Conservation (phyloP, 2,329 filamentous ascomycete species). For the Trichoderma simmonsii region DNA sequence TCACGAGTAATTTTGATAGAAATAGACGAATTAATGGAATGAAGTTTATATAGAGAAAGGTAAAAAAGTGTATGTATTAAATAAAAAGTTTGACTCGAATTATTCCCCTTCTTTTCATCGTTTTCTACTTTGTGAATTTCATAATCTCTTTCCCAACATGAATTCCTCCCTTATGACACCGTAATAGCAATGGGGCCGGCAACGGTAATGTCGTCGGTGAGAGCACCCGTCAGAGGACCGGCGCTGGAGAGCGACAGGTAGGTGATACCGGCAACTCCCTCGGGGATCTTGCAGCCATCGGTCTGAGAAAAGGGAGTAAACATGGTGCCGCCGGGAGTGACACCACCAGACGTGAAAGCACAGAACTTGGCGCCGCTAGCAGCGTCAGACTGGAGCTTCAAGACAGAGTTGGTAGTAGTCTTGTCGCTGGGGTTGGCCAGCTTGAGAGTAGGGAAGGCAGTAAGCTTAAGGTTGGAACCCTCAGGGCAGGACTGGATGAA, state of each 20-base stretch:
- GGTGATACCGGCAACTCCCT: slow-evolving; percentile 59
- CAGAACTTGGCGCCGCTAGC: slow-evolving; percentile 55
- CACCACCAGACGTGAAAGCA: slow-evolving; percentile 62
- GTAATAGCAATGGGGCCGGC: slow-evolving; percentile 62
- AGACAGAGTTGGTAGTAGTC: slow-evolving; percentile 31
- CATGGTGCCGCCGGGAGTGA: slow-evolving; percentile 53
- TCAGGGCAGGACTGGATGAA: slow-evolving; percentile 70
- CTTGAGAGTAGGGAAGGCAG: slow-evolving; percentile 57
- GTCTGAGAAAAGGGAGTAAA: slow-evolving; percentile 55
- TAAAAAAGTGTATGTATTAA: slow-evolving; percentile 4
- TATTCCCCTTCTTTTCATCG: background rate
- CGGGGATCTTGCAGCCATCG: slow-evolving; percentile 58
- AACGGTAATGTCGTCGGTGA: slow-evolving; percentile 62
- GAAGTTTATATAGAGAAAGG: background rate
- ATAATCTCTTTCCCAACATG: background rate
- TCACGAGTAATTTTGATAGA: background rate
- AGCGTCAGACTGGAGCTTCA: slow-evolving; percentile 47
- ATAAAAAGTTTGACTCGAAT: slow-evolving; percentile 10
- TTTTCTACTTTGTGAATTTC: background rate
- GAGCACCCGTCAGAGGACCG: slow-evolving; percentile 46
- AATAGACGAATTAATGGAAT: background rate
- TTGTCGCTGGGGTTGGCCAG: slow-evolving; percentile 44
- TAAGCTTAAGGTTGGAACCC: slow-evolving; percentile 61
- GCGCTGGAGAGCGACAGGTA: slow-evolving; percentile 64
- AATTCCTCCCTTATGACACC: slow-evolving; percentile 27